Evolutionary conservation across 2,329 filamentous ascomycete species (phyloP).

Genomic region (Lasiodiplodia hormozganensis): DNA sequence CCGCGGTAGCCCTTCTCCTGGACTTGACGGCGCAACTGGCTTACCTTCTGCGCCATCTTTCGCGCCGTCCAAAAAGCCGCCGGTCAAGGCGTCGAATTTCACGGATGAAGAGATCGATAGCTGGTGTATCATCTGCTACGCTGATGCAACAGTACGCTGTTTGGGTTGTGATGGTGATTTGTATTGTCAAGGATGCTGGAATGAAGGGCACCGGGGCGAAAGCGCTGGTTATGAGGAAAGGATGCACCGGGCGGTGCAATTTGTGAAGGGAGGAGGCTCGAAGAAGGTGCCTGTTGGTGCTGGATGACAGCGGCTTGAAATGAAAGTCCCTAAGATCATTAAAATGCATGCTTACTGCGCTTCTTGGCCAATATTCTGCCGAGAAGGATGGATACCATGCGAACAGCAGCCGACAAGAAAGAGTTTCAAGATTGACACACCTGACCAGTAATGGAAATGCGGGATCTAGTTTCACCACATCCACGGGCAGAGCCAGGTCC

Average conservation of each 20-base stretch:
- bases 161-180: conserved; percentile 73
- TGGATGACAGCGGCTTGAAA: neutral
- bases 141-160: conserved; percentile 77
- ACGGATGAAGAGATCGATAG: conserved; percentile 75
- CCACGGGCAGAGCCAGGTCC: too few species aligned
- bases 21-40: conserved; percentile 35
- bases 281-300: conserved; percentile 19
- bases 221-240: conserved; percentile 74
- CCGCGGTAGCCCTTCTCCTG: conserved; percentile 38
- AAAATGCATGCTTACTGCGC: neutral
- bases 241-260: conserved; percentile 71
- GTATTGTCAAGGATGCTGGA: conserved; percentile 82
- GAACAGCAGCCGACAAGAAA: too few species aligned
- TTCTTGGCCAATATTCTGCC: neutral
- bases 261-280: conserved; percentile 39
- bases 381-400: neutral
- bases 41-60: conserved; percentile 57
- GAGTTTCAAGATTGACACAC: too few species aligned
- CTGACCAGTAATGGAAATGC: too few species aligned
- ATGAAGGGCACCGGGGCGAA: conserved; percentile 76
- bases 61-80: conserved; percentile 46
- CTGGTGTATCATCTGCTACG: conserved; percentile 85
- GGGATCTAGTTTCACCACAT: too few species aligned
- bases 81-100: conserved; percentile 40
- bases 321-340: neutral